These are phyloP conservation scores for Nicotiana obtusifolia DNA, from an alignment of 257 asterid genomes.

Conservation along the genomic window DNA sequence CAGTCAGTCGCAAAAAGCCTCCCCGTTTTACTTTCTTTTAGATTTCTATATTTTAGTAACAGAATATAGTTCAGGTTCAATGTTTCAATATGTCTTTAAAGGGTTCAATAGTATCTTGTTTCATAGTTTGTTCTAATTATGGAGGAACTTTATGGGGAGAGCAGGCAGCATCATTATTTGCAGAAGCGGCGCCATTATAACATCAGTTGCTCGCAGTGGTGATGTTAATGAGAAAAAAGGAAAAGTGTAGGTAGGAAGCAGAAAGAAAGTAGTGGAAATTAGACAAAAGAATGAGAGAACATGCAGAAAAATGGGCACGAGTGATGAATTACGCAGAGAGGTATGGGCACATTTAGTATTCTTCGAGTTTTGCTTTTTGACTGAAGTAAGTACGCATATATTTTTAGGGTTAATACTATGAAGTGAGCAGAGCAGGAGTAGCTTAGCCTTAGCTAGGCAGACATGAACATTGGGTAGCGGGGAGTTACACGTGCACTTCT, in stretches of 20 bases:
- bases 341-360: not conserved
- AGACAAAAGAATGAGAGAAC: not conserved
- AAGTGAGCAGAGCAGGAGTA: not conserved
- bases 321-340: not conserved
- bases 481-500: slow-evolving; percentile 59
- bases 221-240: not conserved
- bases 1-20: slow-evolving; percentile 15
- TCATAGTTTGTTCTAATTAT: not conserved
- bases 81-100: not conserved
- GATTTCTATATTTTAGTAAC: not conserved
- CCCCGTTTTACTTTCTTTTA: not conserved
- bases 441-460: not conserved
- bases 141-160: not conserved
- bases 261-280: not conserved
- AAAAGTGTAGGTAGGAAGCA: no score
- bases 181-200: not conserved
- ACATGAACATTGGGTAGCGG: slow-evolving; percentile 26
- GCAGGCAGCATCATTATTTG: not conserved
- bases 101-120: not conserved
- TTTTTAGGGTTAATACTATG: slow-evolving; percentile 11
- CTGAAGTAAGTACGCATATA: not conserved
- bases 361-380: not conserved
- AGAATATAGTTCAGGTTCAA: not conserved
- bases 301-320: not conserved
- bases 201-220: not conserved